Percentiles rank a stretch among this genome's conserved stretches.
These are phyloP conservation scores for Lipomyces orientalis DNA, from an alignment of 805 yeast species.

Conservation along the genomic window DNA sequence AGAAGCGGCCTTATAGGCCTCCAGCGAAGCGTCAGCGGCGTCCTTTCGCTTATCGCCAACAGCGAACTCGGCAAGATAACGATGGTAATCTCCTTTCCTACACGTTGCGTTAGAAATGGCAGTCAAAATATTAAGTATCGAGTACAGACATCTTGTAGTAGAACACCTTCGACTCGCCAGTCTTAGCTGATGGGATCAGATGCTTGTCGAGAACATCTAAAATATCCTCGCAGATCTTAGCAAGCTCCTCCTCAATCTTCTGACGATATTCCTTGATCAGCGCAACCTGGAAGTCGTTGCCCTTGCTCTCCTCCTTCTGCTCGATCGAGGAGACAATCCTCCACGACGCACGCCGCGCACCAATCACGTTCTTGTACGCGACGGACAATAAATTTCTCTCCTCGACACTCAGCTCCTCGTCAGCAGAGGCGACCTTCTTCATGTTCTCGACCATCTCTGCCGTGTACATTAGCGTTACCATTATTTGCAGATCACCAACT, in stretches of 20 bases:
- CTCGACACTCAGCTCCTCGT: slow-evolving; percentile 94
- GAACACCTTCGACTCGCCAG: slow-evolving; percentile 97
- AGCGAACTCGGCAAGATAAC: slow-evolving; percentile 97
- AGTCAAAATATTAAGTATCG: neutral
- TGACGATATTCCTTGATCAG: slow-evolving; percentile 93
- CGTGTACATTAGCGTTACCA: neutral
- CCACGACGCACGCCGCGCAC: slow-evolving; percentile 99
- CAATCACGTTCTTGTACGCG: slow-evolving; percentile 97
- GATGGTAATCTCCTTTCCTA: slow-evolving; percentile 95
- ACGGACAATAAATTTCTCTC: slow-evolving; percentile 97
- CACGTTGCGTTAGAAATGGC: neutral
- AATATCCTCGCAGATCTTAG: slow-evolving; percentile 93
- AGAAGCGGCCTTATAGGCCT: slow-evolving; percentile 93
- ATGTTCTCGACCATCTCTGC: slow-evolving; percentile 76
- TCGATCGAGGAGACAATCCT: slow-evolving; percentile 97
- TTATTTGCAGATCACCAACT: neutral
- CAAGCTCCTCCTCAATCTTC: slow-evolving; percentile 90
- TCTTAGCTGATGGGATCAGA: slow-evolving; percentile 90
- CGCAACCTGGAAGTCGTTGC: slow-evolving; percentile 85
- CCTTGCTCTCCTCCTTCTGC: slow-evolving; percentile 97
- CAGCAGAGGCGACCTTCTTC: slow-evolving; percentile 96
- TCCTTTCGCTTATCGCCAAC: slow-evolving; percentile 87
- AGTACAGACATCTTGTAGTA: slow-evolving; percentile 81
- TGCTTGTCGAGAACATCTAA: slow-evolving; percentile 84
- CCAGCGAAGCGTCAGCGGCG: slow-evolving; percentile 90